A percentile compares a stretch with the other conserved stretches of the same genome.
Evolutionary conservation across 1,139 yeast genomes (phyloP).

Genomic region (Arxiozyma heterogenica): DNA sequence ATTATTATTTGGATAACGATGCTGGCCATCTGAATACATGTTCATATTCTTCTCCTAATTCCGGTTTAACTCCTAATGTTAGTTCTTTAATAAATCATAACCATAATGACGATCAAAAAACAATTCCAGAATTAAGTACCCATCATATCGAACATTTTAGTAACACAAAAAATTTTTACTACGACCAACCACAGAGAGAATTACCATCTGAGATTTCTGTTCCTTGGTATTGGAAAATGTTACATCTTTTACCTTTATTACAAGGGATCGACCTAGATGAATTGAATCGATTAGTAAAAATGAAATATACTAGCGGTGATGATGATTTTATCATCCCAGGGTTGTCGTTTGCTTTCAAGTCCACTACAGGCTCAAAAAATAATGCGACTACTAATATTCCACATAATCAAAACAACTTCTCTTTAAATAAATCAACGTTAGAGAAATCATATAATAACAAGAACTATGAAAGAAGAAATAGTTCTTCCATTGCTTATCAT

Average conservation of each 20-base stretch:
- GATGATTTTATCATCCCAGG: constrained; percentile 24
- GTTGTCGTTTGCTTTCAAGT: constrained; percentile 15
- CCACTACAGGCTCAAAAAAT: not conserved
- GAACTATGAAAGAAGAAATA: not conserved
- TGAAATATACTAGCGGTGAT: constrained; percentile 15
- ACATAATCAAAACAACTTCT: not conserved
- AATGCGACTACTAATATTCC: constrained; percentile 1
- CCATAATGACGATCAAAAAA: not conserved
- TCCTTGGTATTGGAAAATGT: constrained; percentile 22
- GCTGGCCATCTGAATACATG: constrained; percentile 1
- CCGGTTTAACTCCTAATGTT: constrained; percentile 1
- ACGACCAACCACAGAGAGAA: not conserved
- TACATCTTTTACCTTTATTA: constrained; percentile 27
- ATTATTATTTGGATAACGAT: constrained; percentile 9
- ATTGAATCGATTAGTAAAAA: constrained; percentile 18
- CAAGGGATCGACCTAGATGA: constrained; percentile 29
- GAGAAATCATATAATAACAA: not conserved
- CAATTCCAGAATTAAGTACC: not conserved
- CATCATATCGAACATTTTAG: not conserved
- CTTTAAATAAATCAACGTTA: not conserved
- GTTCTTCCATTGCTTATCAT: not conserved
- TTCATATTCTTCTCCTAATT: not conserved
- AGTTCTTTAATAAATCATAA: constrained; percentile 1
- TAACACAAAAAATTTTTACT: not conserved
- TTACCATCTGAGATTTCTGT: constrained; percentile 8